Conservation (phyloP, 495 filamentous ascomycete genomes). For the Glonium stellatum region DNA sequence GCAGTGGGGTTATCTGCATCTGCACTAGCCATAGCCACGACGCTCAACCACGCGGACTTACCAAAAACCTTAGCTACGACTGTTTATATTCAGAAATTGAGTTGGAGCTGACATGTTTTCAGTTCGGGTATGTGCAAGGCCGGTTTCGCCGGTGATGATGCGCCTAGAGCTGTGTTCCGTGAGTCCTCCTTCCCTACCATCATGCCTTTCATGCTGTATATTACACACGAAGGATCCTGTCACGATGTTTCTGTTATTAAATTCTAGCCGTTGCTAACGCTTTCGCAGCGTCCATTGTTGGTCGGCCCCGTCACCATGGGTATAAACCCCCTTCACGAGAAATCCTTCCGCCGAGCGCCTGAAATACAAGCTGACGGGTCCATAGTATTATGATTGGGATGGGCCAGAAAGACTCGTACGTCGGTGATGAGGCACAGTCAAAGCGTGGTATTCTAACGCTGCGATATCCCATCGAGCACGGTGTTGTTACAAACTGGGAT, state of each 20-base stretch:
- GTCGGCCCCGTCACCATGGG: conserved; percentile 99
- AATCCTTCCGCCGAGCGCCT: conserved; percentile 2
- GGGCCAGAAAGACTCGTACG: conserved; percentile 99
- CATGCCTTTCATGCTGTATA: background rate
- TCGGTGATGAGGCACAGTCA: conserved; percentile 98
- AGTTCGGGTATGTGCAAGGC: conserved; percentile 99
- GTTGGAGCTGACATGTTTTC: conserved; percentile 28
- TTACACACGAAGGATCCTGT: background rate
- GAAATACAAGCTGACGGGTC: conserved; percentile 35
- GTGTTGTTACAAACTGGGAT: conserved; percentile 99
- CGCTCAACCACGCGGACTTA: conserved; percentile 7
- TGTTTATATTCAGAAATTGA: conserved; percentile 9
- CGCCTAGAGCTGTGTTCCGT: conserved; percentile 99
- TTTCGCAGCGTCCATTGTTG: conserved; percentile 86
- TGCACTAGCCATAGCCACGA: conserved; percentile 24
- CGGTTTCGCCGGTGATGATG: conserved; percentile 99
- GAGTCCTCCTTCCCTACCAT: conserved; percentile 50
- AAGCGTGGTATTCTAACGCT: conserved; percentile 99
- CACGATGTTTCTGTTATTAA: background rate
- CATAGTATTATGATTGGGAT: conserved; percentile 99
- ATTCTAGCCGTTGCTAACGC: background rate
- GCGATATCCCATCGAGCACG: conserved; percentile 99
- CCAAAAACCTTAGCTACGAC: conserved; percentile 7
- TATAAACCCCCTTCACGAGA: conserved; percentile 47
- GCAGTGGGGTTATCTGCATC: conserved; percentile 28